phyloP scores from a whole-genome alignment of 108 stramenopile species.

The Chaetoceros tenuissimus region DNA sequence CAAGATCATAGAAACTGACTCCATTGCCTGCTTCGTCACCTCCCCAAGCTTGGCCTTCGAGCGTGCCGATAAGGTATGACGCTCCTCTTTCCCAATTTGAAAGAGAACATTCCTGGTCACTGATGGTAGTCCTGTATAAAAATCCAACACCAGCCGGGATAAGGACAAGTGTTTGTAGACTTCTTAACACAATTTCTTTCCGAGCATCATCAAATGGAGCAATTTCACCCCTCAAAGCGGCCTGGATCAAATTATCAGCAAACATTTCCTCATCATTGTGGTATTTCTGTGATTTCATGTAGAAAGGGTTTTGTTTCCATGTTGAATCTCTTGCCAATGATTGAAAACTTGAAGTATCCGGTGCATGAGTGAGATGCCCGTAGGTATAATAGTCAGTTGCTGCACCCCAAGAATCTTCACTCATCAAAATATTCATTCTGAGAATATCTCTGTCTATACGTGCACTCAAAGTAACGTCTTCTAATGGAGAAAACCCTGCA shows the following conservation, averaged over 20 bases:
- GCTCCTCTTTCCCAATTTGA: slow-evolving; percentile 45
- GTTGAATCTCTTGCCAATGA: slow-evolving; percentile 17
- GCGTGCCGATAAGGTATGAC: slow-evolving; percentile 55
- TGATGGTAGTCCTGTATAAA: slow-evolving; percentile 24
- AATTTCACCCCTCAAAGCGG: slow-evolving; percentile 18
- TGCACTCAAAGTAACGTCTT: too few relatives aligned
- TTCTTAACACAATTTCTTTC: slow-evolving; percentile 35
- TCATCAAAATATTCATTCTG: slow-evolving; percentile 39
- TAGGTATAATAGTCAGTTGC: slow-evolving; percentile 47
- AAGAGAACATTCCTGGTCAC: slow-evolving; percentile 16
- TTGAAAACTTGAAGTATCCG: slow-evolving; percentile 1
- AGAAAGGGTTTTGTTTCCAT: slow-evolving; percentile 2
- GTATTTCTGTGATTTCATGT: neutral
- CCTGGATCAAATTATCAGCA: slow-evolving; percentile 15
- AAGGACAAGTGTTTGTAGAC: slow-evolving; percentile 43
- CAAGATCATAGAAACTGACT: slow-evolving; percentile 46
- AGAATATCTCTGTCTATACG: slow-evolving; percentile 46
- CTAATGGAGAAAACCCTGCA: slow-evolving; percentile 8
- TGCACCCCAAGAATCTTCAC: slow-evolving; percentile 19
- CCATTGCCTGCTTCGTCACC: slow-evolving; percentile 35
- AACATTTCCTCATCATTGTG: slow-evolving; percentile 9
- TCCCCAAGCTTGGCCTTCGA: slow-evolving; percentile 41
- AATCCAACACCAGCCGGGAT: slow-evolving; percentile 30
- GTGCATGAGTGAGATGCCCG: slow-evolving; percentile 45
- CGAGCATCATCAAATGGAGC: slow-evolving; percentile 19